Evolutionary conservation across 805 yeast species (phyloP).

Genomic region (Candida ipomoeae): DNA sequence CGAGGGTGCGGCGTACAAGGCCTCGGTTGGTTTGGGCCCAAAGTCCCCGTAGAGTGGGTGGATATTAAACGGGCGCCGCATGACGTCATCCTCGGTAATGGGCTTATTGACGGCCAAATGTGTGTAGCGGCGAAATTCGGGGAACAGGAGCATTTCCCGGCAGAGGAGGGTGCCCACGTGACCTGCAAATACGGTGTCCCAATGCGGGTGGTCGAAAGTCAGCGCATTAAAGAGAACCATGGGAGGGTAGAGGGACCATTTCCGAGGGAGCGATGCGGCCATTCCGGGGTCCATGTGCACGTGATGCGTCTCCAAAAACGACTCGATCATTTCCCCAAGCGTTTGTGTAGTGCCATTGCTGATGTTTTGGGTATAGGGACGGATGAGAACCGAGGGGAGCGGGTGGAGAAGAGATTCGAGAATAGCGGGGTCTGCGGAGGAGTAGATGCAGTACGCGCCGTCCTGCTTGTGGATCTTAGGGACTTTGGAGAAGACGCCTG

Average conservation of each 20-base stretch:
- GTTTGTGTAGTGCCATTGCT: no score
- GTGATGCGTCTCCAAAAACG: background rate
- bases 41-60: constrained; percentile 62
- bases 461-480: constrained; percentile 8
- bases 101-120: constrained; percentile 74
- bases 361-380: background rate
- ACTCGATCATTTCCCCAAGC: background rate
- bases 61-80: constrained; percentile 64
- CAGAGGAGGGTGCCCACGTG: constrained; percentile 13
- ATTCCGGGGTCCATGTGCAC: background rate
- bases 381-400: background rate
- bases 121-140: constrained; percentile 26
- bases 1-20: constrained; percentile 7
- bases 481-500: constrained; percentile 6
- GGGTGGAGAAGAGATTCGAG: background rate
- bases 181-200: constrained; percentile 22
- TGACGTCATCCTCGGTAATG: constrained; percentile 48
- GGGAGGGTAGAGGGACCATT: constrained; percentile 66
- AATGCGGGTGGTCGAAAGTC: constrained; percentile 39
- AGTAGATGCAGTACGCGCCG: constrained; percentile 3
- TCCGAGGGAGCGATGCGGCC: constrained; percentile 37
- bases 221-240: constrained; percentile 53
- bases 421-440: background rate
- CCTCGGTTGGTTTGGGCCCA: constrained; percentile 40
- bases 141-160: constrained; percentile 7